Percentiles rank a stretch among this genome's conserved stretches.
Conservation (phyloP, 139 green algal genomes). For the Pleodorina starrii region DNA sequence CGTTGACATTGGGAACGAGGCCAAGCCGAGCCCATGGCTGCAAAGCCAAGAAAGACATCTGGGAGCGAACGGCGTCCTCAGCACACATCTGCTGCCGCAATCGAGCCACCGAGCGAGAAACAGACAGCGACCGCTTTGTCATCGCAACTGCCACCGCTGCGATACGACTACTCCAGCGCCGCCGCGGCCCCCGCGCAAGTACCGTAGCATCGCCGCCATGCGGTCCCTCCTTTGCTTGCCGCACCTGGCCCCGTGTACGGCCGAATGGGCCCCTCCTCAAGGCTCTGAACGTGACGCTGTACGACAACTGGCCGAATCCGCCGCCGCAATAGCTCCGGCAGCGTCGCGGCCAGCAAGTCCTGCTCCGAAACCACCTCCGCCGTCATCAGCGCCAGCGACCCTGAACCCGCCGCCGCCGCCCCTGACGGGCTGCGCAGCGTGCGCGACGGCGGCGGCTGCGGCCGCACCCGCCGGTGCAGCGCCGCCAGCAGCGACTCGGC, state of each 20-base stretch:
- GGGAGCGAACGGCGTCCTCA: no score
- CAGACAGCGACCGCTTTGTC: no score
- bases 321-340: not conserved
- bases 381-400: conserved; percentile 16
- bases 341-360: conserved; percentile 2
- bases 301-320: conserved; percentile 2
- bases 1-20: no score
- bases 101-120: no score
- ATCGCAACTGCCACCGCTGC: no score
- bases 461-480: not conserved
- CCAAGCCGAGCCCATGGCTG: no score
- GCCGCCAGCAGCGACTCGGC: not conserved
- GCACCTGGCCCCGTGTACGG: conserved; percentile 35
- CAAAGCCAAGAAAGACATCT: no score
- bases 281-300: conserved; percentile 35
- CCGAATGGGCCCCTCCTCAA: conserved; percentile 44
- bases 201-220: no score
- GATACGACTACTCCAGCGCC: no score
- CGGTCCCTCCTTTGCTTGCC: no score
- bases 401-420: not conserved
- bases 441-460: not conserved
- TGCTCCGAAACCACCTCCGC: conserved; percentile 26
- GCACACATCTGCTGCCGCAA: no score
- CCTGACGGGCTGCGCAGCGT: not conserved
- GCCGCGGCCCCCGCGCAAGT: no score